Conservation (phyloP, 257 asterid species). For the Nicotiana undulata region DNA sequence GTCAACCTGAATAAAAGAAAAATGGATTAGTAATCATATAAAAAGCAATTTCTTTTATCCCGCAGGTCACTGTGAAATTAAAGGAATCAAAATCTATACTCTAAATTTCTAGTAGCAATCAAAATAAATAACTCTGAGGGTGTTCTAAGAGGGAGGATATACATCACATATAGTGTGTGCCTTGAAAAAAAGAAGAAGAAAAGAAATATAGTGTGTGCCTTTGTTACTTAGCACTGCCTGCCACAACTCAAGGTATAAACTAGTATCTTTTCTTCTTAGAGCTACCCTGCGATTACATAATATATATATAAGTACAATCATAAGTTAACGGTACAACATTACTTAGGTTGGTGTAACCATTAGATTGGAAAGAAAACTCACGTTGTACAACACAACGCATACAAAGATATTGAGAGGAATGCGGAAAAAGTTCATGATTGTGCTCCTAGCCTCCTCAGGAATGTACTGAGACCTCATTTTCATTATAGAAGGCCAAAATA, state of each 20-base stretch:
- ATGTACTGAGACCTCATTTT: slow-evolving; percentile 98
- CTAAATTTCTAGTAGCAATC: too few species aligned
- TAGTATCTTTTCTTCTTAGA: background rate
- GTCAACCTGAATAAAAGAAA: slow-evolving; percentile 41
- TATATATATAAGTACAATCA: background rate
- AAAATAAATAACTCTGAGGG: too few species aligned
- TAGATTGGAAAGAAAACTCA: slow-evolving; percentile 25
- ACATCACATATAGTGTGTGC: background rate
- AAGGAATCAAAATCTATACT: too few species aligned
- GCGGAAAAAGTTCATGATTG: slow-evolving; percentile 95
- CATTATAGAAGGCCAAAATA: slow-evolving; percentile 99
- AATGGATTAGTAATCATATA: background rate
- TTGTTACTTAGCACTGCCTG: background rate
- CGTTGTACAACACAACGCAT: slow-evolving; percentile 88
- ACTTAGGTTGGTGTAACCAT: background rate
- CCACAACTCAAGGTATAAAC: background rate
- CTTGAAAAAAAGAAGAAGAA: background rate
- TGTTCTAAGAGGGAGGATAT: background rate
- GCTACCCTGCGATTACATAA: background rate
- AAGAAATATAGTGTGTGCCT: background rate
- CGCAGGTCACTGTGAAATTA: too few species aligned
- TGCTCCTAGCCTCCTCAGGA: slow-evolving; percentile 97
- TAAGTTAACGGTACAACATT: background rate
- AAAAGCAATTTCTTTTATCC: background rate
- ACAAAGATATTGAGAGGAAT: slow-evolving; percentile 94